Percentiles rank a stretch among this genome's conserved stretches.
Conservation (phyloP, 495 filamentous ascomycete genomes). For the Penicillium daleae region DNA sequence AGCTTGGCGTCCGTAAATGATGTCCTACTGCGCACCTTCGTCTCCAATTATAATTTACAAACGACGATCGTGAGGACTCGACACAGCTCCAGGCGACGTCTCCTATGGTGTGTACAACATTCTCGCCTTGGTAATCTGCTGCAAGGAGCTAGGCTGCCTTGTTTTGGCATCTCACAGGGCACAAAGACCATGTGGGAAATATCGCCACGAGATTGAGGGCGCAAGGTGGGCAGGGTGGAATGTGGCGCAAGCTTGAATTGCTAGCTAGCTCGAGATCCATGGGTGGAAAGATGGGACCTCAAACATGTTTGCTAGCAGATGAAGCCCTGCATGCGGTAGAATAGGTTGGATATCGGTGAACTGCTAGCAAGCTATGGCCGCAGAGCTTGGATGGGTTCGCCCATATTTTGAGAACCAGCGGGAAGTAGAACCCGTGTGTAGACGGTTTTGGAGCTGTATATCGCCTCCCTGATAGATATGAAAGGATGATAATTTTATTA, state of each 20-base stretch:
- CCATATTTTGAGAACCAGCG: neutral
- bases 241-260: neutral
- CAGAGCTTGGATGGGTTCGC: neutral
- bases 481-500: too few species aligned
- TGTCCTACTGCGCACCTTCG: neutral
- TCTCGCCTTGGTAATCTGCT: neutral
- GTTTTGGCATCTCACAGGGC: neutral
- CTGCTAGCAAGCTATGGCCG: neutral
- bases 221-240: neutral
- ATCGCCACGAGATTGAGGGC: too few species aligned
- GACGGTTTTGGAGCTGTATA: too few species aligned
- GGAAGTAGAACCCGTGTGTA: neutral
- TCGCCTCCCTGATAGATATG: too few species aligned
- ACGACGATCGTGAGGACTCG: neutral
- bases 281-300: neutral
- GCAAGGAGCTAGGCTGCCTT: neutral
- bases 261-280: neutral
- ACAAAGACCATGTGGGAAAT: neutral
- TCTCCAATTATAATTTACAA: neutral
- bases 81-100: neutral
- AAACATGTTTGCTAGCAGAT: neutral
- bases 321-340: neutral
- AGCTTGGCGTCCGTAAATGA: constrained; percentile 1
- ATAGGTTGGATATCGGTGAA: neutral
- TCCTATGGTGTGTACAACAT: neutral